Conservation (phyloP, 2,329 filamentous ascomycete genomes). For the Elsinoe ampelina region DNA sequence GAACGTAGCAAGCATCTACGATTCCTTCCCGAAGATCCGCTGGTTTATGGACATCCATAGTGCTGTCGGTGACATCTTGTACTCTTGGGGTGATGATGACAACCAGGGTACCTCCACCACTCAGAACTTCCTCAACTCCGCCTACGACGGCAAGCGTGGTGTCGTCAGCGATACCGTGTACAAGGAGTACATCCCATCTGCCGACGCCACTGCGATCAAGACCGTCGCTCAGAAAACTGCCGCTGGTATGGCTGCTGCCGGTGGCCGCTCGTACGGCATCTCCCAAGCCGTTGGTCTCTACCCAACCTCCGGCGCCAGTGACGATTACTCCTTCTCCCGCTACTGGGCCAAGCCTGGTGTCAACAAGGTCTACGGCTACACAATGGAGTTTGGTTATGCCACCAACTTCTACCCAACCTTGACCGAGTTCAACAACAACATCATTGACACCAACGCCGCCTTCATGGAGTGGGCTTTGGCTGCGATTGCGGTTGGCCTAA, state of each 20-base stretch:
- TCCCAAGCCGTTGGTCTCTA: conserved; percentile 31
- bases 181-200: conserved; percentile 33
- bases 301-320: conserved; percentile 29
- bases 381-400: conserved; percentile 32
- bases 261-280: conserved; percentile 27
- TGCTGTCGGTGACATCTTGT: conserved; percentile 43
- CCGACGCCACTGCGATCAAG: conserved; percentile 28
- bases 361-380: conserved; percentile 34
- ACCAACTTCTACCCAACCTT: conserved; percentile 35
- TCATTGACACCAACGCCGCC: conserved; percentile 34
- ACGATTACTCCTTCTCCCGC: conserved; percentile 33
- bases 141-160: conserved; percentile 45
- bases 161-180: conserved; percentile 45
- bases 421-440: conserved; percentile 33
- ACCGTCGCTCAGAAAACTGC: conserved; percentile 27
- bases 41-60: conserved; percentile 55
- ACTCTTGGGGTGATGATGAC: conserved; percentile 50
- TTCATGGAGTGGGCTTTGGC: conserved; percentile 35
- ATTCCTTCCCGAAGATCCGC: conserved; percentile 40
- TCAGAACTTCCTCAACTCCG: conserved; percentile 46
- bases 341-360: conserved; percentile 27
- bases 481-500: conserved; percentile 26
- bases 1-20: conserved; percentile 45
- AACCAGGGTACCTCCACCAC: conserved; percentile 37
- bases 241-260: conserved; percentile 30